These are phyloP conservation scores for Hemileia vastatrix DNA, from an alignment of 1,284 basidiomycete species.

Conservation along the genomic window DNA sequence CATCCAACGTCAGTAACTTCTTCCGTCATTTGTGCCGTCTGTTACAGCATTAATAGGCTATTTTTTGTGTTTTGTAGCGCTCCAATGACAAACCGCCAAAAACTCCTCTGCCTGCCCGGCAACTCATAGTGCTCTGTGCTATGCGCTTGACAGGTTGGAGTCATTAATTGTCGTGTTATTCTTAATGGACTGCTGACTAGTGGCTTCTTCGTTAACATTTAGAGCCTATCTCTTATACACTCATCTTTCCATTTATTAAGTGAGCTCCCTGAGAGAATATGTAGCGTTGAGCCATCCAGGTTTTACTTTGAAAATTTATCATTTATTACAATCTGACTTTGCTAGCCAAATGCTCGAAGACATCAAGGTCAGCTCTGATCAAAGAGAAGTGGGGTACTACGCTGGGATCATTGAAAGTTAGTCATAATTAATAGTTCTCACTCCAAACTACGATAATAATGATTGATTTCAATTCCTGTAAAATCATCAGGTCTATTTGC, in stretches of 20 bases:
- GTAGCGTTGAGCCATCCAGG: too few species aligned
- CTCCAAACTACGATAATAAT: neutral
- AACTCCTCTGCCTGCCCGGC: conserved; percentile 11
- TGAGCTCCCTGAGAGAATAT: too few species aligned
- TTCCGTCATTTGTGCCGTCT: too few species aligned
- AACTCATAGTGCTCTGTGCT: conserved; percentile 5
- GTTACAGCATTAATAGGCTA: too few species aligned
- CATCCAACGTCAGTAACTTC: too few species aligned
- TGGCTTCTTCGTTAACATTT: neutral
- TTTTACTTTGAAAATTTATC: too few species aligned
- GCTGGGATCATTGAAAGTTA: conserved; percentile 23
- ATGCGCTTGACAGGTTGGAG: conserved; percentile 19
- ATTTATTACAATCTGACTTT: too few species aligned
- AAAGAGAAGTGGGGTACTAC: conserved; percentile 17
- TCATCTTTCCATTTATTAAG: conserved; percentile 24
- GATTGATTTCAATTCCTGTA: neutral
- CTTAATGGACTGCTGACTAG: too few species aligned
- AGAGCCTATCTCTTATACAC: conserved; percentile 22
- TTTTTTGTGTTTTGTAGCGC: too few species aligned
- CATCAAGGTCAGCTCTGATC: conserved; percentile 12
- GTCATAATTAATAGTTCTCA: neutral
- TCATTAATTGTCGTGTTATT: too few species aligned
- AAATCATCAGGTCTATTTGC: conserved; percentile 17
- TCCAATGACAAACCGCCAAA: too few species aligned
- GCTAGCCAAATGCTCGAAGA: conserved; percentile 20